phyloP scores from a whole-genome alignment of 2,329 filamentous ascomycete species.

The Rhytidhysteron rufulum region DNA sequence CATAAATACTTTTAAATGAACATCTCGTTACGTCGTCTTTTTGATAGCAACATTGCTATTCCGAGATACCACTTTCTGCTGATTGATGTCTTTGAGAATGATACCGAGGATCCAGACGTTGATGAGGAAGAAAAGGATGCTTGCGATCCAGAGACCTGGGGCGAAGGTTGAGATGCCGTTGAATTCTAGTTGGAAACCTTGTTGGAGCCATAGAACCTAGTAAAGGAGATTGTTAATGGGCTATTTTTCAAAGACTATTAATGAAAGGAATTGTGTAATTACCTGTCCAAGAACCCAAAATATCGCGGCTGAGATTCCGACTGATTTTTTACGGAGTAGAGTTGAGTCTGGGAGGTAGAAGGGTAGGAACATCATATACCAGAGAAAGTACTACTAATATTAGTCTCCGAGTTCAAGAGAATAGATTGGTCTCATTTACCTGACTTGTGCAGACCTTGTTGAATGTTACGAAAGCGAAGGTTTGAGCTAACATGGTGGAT shows the following conservation, averaged over 20 bases:
- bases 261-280: slow-evolving; percentile 16
- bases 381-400: slow-evolving; percentile 78
- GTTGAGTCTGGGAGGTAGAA: slow-evolving; percentile 82
- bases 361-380: slow-evolving; percentile 93
- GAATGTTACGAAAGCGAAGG: slow-evolving; percentile 94
- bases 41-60: background rate
- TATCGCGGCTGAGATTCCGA: slow-evolving; percentile 62
- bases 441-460: slow-evolving; percentile 99
- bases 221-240: slow-evolving; percentile 4
- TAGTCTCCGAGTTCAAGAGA: slow-evolving; percentile 5
- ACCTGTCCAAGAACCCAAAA: slow-evolving; percentile 75
- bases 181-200: slow-evolving; percentile 50
- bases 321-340: slow-evolving; percentile 55
- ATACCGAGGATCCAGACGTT: slow-evolving; percentile 86
- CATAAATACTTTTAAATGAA: no score
- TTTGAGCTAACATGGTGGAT: slow-evolving; percentile 86
- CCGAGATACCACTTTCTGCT: background rate
- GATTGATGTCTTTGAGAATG: slow-evolving; percentile 62
- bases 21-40: no score
- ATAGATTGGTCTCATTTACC: slow-evolving; percentile 49
- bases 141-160: slow-evolving; percentile 74
- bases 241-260: background rate
- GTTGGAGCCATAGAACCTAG: slow-evolving; percentile 45
- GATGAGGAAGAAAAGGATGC: slow-evolving; percentile 74
- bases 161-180: slow-evolving; percentile 78